These are phyloP conservation scores for Bolboschoenus planiculmis DNA, from an alignment of 176 grass and related monocot genomes.

Conservation along the genomic window DNA sequence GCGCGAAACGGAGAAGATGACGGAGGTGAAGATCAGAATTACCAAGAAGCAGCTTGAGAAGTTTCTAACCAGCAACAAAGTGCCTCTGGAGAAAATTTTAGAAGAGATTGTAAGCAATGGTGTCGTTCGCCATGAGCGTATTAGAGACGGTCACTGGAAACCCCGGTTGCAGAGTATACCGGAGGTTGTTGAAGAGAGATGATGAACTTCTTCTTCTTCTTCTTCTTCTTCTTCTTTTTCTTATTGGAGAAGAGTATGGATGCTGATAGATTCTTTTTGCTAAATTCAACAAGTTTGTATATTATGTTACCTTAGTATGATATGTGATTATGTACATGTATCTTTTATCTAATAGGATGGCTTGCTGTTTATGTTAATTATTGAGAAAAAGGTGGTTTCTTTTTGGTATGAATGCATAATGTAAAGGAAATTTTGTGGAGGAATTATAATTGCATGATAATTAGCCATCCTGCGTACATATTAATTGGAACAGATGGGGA, in stretches of 20 bases:
- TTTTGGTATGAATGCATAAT: background rate
- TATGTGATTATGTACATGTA: background rate
- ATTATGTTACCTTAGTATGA: background rate
- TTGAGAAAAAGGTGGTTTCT: background rate
- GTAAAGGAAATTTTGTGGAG: background rate
- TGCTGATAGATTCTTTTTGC: background rate
- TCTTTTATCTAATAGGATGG: background rate
- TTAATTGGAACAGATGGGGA: background rate
- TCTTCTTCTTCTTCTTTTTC: background rate
- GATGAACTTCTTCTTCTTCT: no score
- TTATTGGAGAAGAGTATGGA: background rate
- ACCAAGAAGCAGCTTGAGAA: constrained; percentile 49
- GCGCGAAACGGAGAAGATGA: background rate
- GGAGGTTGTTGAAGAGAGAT: constrained; percentile 33
- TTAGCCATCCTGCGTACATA: background rate
- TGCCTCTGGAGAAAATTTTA: constrained; percentile 31
- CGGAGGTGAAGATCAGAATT: constrained; percentile 67
- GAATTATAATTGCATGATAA: background rate
- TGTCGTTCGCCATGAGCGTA: constrained; percentile 30
- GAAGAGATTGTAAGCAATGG: constrained; percentile 56
- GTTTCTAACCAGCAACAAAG: constrained; percentile 32
- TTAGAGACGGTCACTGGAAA: constrained; percentile 37
- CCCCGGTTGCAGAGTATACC: constrained; percentile 57
- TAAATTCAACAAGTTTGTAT: background rate
- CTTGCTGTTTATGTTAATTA: background rate